Percentiles rank a stretch among this genome's conserved stretches.
Evolutionary conservation across 2,329 filamentous ascomycete species (phyloP).

Genomic region (Aschersonia sp.): DNA sequence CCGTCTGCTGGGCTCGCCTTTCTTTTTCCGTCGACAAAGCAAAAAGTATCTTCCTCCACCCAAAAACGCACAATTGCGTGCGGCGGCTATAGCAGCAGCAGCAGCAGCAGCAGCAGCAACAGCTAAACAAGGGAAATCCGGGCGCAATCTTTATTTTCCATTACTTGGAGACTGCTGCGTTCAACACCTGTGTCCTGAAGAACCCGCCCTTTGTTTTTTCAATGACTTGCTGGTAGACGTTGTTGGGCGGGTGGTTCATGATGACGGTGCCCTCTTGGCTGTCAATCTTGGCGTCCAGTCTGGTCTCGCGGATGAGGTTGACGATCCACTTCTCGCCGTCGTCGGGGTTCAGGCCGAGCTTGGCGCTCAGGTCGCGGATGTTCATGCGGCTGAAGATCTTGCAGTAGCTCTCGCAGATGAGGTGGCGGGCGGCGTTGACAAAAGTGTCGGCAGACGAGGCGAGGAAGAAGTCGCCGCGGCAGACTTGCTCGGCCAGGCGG

Average conservation of each 20-base stretch:
- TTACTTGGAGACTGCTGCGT: constrained; percentile 43
- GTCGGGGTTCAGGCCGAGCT: constrained; percentile 80
- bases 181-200: constrained; percentile 95
- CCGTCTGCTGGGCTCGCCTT: no score
- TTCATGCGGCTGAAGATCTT: constrained; percentile 99
- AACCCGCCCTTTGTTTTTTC: constrained; percentile 98
- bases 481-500: constrained; percentile 73
- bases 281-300: constrained; percentile 97
- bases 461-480: constrained; percentile 92
- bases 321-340: constrained; percentile 99
- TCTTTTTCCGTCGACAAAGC: no score
- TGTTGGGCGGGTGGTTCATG: constrained; percentile 98
- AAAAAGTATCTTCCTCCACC: no score
- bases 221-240: constrained; percentile 98
- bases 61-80: no score
- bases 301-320: constrained; percentile 94
- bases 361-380: constrained; percentile 87
- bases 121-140: no score
- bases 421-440: constrained; percentile 83
- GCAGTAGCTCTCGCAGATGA: constrained; percentile 98
- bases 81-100: no score
- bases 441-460: constrained; percentile 72
- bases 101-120: no score
- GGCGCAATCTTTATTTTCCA: not conserved
- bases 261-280: constrained; percentile 97